Evolutionary conservation across 352 stramenopile genomes (phyloP), one percentile per base, ranked within the genome.

Genomic region (Nothophytophthora sp.): DNA sequence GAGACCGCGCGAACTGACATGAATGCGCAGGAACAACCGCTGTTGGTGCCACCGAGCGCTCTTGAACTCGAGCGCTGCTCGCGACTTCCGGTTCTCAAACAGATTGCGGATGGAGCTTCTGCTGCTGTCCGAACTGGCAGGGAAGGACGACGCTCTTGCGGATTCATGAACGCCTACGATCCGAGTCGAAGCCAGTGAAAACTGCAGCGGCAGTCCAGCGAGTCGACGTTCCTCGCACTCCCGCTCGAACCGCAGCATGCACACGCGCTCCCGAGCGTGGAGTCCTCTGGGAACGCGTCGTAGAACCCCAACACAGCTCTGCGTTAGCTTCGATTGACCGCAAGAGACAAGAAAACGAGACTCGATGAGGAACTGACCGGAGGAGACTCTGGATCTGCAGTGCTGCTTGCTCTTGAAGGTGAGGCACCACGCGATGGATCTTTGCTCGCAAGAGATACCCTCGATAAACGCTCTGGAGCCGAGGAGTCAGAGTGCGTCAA

Each of bases 321-420:
- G n/a, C n/a, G n/a, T n/a, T n/a, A 48, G 46, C 19, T 59, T 60
- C 42, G 20, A 58, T 19, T 30, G 41, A 9, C 23, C 20, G 5
- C 18, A 23, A 15, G 5, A 23, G 8, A n/a, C 5, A 20, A 42
- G 11, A 16, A 23, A 13, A 43, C 15, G 10, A 15, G 30, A 13
- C 3, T 22, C 20, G 24, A 62, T 56, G 10, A 55, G n/a, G n/a
- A n/a, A n/a, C n/a, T n/a, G n/a, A 83, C 72, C 72, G 73, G 25
- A 87, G 70, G 12, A 87, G 51, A 32, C 65, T 60, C 30, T 87
- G 76, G 49, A 85, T 85, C 39, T 85, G 76, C 7, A 87, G 33
- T 5, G 54, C 73, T 4, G 76, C 57, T n/a, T 70, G 45, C 18
- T 59, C 20, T 22, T 63, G 65, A 1, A 87, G 41, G 29, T 65